Evolutionary conservation across 352 stramenopile species (phyloP).

Genomic region (Globisporangium mamillatum): DNA sequence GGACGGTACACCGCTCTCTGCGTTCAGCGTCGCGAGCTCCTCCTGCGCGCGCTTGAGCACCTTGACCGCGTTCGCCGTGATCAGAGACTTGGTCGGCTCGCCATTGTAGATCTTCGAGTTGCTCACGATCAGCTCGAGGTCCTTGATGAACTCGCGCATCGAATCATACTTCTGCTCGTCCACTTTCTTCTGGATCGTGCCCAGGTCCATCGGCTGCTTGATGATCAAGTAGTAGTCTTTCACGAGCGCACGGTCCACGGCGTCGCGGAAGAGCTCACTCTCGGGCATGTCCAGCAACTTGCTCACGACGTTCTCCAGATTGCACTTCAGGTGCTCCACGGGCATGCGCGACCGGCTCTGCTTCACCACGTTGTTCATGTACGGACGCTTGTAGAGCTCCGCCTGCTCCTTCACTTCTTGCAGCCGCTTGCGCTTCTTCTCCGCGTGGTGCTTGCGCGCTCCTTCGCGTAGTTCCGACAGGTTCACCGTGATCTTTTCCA

Average conservation of each 20-base stretch:
- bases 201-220: slow-evolving; percentile 85
- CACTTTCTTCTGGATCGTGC: slow-evolving; percentile 66
- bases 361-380: slow-evolving; percentile 69
- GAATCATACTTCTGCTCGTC: slow-evolving; percentile 67
- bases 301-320: slow-evolving; percentile 58
- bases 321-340: slow-evolving; percentile 67
- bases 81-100: slow-evolving; percentile 57
- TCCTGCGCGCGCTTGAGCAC: slow-evolving; percentile 75
- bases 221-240: slow-evolving; percentile 83
- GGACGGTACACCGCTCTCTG: slow-evolving; percentile 1
- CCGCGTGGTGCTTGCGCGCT: slow-evolving; percentile 66
- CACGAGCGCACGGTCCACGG: slow-evolving; percentile 61
- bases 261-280: slow-evolving; percentile 67
- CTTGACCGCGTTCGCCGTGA: slow-evolving; percentile 78
- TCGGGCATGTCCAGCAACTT: slow-evolving; percentile 74
- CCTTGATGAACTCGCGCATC: slow-evolving; percentile 84
- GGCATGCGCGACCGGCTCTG: slow-evolving; percentile 75
- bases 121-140: slow-evolving; percentile 83
- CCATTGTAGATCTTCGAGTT: slow-evolving; percentile 86
- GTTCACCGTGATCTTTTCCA: slow-evolving; percentile 73
- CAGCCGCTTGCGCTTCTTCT: slow-evolving; percentile 82
- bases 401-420: slow-evolving; percentile 71
- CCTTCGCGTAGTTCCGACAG: slow-evolving; percentile 68
- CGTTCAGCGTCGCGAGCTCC: slow-evolving; percentile 62
- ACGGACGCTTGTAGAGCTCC: slow-evolving; percentile 80